These are phyloP conservation scores for Geotrichum armillariae DNA, from an alignment of 1,139 yeast species.

Conservation along the genomic window DNA sequence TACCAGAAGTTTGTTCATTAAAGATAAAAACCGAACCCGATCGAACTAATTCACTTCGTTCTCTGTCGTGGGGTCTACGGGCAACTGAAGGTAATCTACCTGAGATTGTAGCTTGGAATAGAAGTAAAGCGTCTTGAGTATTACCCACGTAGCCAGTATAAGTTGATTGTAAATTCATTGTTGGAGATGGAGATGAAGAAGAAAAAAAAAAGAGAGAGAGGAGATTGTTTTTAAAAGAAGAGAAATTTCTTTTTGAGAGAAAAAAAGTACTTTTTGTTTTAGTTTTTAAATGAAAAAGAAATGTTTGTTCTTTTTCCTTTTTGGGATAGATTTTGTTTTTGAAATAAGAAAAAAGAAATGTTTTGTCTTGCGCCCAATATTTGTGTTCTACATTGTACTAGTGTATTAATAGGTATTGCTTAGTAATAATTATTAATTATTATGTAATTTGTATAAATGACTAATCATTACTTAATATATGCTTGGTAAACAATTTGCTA, in stretches of 20 bases:
- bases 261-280: not conserved
- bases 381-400: too few species aligned
- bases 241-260: not conserved
- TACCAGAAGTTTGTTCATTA: slow-evolving; percentile 78
- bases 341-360: too few species aligned
- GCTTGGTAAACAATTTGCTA: too few species aligned
- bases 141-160: slow-evolving; percentile 77
- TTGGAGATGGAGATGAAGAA: not conserved
- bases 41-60: slow-evolving; percentile 61
- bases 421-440: too few species aligned
- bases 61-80: slow-evolving; percentile 81
- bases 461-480: too few species aligned
- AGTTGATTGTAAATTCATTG: slow-evolving; percentile 51
- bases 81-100: slow-evolving; percentile 64
- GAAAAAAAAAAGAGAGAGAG: not conserved
- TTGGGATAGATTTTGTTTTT: too few species aligned
- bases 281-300: too few species aligned
- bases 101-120: slow-evolving; percentile 75
- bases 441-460: too few species aligned
- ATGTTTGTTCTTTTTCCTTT: too few species aligned
- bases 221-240: not conserved
- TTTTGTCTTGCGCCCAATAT: too few species aligned
- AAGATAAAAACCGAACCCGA: slow-evolving; percentile 86
- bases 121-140: slow-evolving; percentile 77
- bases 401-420: too few species aligned